These are phyloP conservation scores for Globisporangium viniferum DNA, from an alignment of 352 stramenopile species.

Conservation along the genomic window DNA sequence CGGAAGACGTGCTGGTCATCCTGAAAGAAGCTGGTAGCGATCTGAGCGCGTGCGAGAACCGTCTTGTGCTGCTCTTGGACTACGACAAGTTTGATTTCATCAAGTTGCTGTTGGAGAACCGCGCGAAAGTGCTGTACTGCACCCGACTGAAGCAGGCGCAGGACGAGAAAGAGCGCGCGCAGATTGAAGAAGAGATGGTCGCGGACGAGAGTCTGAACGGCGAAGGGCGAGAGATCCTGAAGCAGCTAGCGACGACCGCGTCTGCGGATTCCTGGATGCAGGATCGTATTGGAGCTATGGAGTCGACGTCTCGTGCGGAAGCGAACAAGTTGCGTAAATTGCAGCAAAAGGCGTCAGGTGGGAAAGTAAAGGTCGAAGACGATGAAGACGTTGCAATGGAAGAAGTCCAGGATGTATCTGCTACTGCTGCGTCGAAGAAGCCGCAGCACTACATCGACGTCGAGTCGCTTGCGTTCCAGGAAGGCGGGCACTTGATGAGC, in stretches of 20 bases:
- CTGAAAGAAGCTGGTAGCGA: constrained; percentile 64
- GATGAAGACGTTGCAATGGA: constrained; percentile 61
- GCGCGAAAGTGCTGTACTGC: constrained; percentile 95
- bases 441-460: constrained; percentile 93
- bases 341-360: constrained; percentile 37
- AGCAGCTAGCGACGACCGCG: constrained; percentile 86
- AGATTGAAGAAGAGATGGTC: constrained; percentile 90
- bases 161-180: constrained; percentile 86
- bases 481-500: constrained; percentile 97
- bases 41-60: constrained; percentile 94
- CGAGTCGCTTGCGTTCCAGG: constrained; percentile 92
- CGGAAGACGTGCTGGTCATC: constrained; percentile 88
- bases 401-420: constrained; percentile 12
- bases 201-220: constrained; percentile 83
- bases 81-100: constrained; percentile 99
- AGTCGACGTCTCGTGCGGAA: constrained; percentile 78
- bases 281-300: constrained; percentile 87
- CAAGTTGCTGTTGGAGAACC: constrained; percentile 96
- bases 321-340: constrained; percentile 80
- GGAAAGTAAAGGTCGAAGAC: constrained; percentile 22
- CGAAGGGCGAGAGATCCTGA: constrained; percentile 86
- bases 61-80: constrained; percentile 95
- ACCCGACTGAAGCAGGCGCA: constrained; percentile 96
- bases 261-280: constrained; percentile 94
- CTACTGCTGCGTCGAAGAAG: constrained; percentile 44